phyloP scores from a whole-genome alignment of 805 yeast genomes.

The Tanozyma kutaoensis region DNA sequence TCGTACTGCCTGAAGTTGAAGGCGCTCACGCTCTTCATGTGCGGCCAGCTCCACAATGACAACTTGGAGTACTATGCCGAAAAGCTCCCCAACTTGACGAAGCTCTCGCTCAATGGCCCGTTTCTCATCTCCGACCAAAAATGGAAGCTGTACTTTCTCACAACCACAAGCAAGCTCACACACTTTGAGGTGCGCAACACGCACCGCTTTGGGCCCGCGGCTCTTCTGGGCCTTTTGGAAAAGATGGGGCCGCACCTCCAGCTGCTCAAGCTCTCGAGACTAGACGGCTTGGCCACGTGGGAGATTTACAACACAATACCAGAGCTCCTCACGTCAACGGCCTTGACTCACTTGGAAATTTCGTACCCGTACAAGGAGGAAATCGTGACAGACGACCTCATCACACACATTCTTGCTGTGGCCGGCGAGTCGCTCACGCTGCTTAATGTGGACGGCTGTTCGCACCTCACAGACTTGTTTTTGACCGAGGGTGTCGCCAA shows the following conservation, averaged over 20 bases:
- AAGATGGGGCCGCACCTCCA: constrained; percentile 40
- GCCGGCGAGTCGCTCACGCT: constrained; percentile 49
- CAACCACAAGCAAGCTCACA: constrained; percentile 38
- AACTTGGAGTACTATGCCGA: constrained; percentile 49
- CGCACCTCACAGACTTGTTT: constrained; percentile 54
- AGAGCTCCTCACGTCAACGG: constrained; percentile 33
- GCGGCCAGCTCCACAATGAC: constrained; percentile 82
- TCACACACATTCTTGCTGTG: constrained; percentile 45
- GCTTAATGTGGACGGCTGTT: constrained; percentile 61
- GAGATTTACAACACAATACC: constrained; percentile 53
- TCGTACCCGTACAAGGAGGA: constrained; percentile 57
- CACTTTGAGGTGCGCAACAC: constrained; percentile 64
- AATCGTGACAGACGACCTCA: constrained; percentile 51
- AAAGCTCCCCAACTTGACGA: constrained; percentile 40
- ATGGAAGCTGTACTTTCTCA: constrained; percentile 69
- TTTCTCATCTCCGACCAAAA: constrained; percentile 62
- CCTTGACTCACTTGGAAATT: constrained; percentile 46
- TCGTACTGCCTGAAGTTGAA: constrained; percentile 67
- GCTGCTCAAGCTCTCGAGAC: constrained; percentile 46
- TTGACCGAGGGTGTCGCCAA: constrained; percentile 42
- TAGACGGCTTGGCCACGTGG: constrained; percentile 57
- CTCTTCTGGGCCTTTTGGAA: constrained; percentile 48
- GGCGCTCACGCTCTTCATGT: constrained; percentile 65
- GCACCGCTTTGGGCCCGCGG: constrained; percentile 63
- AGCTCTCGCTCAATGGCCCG: constrained; percentile 74